Percentiles rank a stretch among this genome's conserved stretches.
Conservation (phyloP, 164 flowering plant species). For the Chloranthus sessilifolius region DNA sequence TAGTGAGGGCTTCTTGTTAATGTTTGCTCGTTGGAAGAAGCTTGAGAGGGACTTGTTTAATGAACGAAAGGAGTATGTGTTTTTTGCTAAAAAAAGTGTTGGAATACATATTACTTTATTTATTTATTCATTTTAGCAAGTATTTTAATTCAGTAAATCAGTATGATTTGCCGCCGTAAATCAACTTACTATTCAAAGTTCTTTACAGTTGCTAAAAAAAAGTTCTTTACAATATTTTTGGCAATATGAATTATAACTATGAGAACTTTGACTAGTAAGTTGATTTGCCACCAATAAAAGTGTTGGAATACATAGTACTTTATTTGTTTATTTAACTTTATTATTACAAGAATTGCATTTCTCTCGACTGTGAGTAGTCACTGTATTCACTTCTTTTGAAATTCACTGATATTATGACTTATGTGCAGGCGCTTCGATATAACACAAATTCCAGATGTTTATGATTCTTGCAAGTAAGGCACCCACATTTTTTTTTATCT, state of each 20-base stretch:
- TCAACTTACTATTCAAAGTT: too few species aligned
- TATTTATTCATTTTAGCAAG: neutral
- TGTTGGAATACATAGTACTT: too few species aligned
- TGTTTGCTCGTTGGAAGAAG: slow-evolving; percentile 99
- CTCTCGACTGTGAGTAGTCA: too few species aligned
- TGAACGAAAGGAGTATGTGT: slow-evolving; percentile 87
- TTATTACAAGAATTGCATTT: too few species aligned
- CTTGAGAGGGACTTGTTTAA: slow-evolving; percentile 95
- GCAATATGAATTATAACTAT: too few species aligned
- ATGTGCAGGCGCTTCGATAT: slow-evolving; percentile 88
- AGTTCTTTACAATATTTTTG: too few species aligned
- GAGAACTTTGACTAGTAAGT: too few species aligned
- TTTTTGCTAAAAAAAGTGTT: neutral
- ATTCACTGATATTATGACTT: slow-evolving; percentile 10
- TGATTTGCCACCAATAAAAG: too few species aligned
- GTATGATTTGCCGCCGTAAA: too few species aligned
- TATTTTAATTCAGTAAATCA: too few species aligned
- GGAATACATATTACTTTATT: neutral
- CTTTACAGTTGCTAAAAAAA: too few species aligned
- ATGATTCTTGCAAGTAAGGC: slow-evolving; percentile 99
- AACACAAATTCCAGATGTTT: slow-evolving; percentile 98
- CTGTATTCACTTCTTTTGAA: neutral
- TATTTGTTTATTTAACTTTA: too few species aligned
- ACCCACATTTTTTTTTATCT: neutral
- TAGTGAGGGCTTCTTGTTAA: slow-evolving; percentile 95